Base-by-base conservation (phyloP, 148 eudicot genomes). In the Rhododendron ovatum region DNA sequence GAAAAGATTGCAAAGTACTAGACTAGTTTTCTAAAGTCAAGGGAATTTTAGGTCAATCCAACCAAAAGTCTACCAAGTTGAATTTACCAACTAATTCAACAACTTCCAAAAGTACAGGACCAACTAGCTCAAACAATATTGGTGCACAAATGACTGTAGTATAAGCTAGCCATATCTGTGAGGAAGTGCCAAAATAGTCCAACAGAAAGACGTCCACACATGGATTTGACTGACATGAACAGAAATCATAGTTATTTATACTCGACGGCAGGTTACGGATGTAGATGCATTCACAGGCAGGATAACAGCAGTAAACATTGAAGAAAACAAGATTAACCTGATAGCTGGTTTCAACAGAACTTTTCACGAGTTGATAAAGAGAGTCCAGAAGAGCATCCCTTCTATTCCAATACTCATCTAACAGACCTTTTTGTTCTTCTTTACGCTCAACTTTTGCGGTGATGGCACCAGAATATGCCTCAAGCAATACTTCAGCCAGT, bases 391-490 rank as follows among this genome's bases (percentile, higher is more conserved):
- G 95, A 76, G 85, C 65, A 90, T 97, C 98, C 90, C 99, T 93
- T 86, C 92, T 91, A 3, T 81, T 92, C 92, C 93, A 92, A 84
- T 93, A 97, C 91, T 97, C 98, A 69, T 92, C 96, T 39, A 91
- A 88, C 51, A 97, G 90, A 82, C 91, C 93, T 89, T 85, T 93
- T 65, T 93, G 95, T 82, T 93, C 99, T 90, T 94, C 98, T 87
- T 89, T 93, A 78, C 92, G 93, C 88, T 97, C 99, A 89, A 90
- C 69, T 92, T 93, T 94, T 85, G 98, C 96, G 75, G 94, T 91
- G 88, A 97, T 91, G 63, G 95, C 98, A 91, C 94, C 92, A 90
- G 98, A 91, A 91, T 93, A 93, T 75, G 98, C 91, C 88, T 97
- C 99, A 57, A 97, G 94, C 86, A 95, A 84, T 50, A 95, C 91